A percentile compares a stretch with the other conserved stretches of the same genome.
These are phyloP conservation scores for Neofusicoccum umdonicola DNA, from an alignment of 2,329 filamentous ascomycete species.

Conservation along the genomic window DNA sequence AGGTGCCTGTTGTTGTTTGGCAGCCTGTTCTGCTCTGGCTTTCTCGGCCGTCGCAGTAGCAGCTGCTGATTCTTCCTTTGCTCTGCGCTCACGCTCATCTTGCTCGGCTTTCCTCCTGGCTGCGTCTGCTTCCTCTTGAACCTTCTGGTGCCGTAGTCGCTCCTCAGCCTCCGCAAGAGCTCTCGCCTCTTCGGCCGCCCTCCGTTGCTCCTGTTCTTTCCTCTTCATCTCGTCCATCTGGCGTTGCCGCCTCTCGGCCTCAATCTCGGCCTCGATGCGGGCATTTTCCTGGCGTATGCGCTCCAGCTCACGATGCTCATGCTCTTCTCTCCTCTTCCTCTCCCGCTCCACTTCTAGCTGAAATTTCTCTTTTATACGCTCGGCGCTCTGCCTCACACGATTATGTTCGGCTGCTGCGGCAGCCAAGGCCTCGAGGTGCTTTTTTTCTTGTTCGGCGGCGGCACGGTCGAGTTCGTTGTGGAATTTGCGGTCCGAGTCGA, in stretches of 20 bases:
- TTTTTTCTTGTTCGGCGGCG: conserved; percentile 60
- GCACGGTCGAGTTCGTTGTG: conserved; percentile 62
- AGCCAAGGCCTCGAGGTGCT: conserved; percentile 64
- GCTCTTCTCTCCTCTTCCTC: conserved; percentile 32
- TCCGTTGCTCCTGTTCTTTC: conserved; percentile 33
- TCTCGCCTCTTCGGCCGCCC: conserved; percentile 22
- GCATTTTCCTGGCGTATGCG: conserved; percentile 44
- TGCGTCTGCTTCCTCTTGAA: conserved; percentile 24
- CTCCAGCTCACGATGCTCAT: conserved; percentile 38
- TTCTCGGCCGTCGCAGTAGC: conserved; percentile 21
- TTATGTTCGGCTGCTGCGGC: conserved; percentile 66
- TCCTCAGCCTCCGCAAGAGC: conserved; percentile 32
- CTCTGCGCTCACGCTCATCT: conserved; percentile 24
- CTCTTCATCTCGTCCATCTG: conserved; percentile 32
- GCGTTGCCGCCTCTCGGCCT: conserved; percentile 35
- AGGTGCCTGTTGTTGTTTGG: conserved; percentile 19
- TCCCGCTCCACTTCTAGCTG: conserved; percentile 42
- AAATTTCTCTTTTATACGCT: conserved; percentile 53
- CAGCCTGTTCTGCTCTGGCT: conserved; percentile 27
- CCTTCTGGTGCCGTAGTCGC: conserved; percentile 30
- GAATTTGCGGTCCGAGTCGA: conserved; percentile 45
- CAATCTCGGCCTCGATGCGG: conserved; percentile 39
- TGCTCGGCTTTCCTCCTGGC: conserved; percentile 22
- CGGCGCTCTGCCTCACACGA: conserved; percentile 57
- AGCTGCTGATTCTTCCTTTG: conserved; percentile 21